phyloP scores from a whole-genome alignment of 2,329 filamentous ascomycete species.

The Fragosphaeria purpurea region DNA sequence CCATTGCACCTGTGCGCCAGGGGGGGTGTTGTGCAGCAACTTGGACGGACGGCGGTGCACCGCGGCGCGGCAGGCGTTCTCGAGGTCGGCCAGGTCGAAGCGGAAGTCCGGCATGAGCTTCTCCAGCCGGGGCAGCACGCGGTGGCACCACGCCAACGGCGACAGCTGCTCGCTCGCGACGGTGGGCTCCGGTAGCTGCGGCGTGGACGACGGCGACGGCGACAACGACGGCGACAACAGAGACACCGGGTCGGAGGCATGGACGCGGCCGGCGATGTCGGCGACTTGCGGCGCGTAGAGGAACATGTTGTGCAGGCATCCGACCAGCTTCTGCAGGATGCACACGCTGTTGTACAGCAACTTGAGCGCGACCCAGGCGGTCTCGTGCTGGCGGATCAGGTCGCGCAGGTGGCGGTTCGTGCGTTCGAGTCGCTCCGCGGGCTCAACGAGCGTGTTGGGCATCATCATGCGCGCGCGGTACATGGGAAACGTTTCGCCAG shows the following conservation, averaged over 20 bases:
- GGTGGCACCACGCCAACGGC: not conserved
- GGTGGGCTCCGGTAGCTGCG: not conserved
- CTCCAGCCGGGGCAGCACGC: constrained; percentile 2
- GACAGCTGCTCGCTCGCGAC: not conserved
- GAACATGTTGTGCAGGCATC: not conserved
- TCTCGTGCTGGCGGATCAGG: constrained; percentile 4
- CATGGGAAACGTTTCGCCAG: not conserved
- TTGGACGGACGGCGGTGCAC: not conserved
- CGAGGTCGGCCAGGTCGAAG: not conserved
- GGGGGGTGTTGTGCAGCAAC: not conserved
- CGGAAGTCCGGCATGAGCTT: not conserved
- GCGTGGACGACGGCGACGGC: not conserved
- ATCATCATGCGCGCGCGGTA: not conserved
- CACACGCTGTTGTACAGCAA: constrained; percentile 1
- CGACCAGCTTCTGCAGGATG: not conserved
- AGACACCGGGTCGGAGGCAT: not conserved
- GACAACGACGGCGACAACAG: too few species aligned
- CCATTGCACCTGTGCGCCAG: constrained; percentile 1
- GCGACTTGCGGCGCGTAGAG: not conserved
- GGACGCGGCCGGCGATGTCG: not conserved
- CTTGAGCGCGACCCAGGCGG: constrained; percentile 2
- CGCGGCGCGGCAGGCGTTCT: not conserved
- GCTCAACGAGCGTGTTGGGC: not conserved
- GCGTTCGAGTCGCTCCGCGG: not conserved
- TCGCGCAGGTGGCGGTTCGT: constrained; percentile 1